Evolutionary conservation across 2,329 filamentous ascomycete genomes (phyloP).

Genomic region (Calonectria leucothoes): DNA sequence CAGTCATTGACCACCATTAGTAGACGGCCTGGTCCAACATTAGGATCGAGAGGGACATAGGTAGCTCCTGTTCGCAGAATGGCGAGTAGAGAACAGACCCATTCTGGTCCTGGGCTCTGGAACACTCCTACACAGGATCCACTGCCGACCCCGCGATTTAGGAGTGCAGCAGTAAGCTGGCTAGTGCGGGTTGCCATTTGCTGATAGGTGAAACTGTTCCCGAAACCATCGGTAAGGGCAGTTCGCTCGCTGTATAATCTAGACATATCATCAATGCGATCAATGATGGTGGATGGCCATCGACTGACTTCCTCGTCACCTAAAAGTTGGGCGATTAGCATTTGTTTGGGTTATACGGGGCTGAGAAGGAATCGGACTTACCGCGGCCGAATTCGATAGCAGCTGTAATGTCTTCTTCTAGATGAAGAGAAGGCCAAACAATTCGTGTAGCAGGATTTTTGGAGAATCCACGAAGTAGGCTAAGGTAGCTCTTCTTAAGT

Average conservation of each 20-base stretch:
- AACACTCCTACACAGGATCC: not conserved
- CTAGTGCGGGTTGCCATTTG: not conserved
- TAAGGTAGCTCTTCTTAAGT: not conserved
- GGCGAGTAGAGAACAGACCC: not conserved
- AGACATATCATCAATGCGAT: not conserved
- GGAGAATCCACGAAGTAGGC: not conserved
- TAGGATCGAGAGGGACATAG: not conserved
- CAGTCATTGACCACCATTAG: not conserved
- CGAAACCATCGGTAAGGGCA: not conserved
- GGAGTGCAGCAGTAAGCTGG: not conserved
- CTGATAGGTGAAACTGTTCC: not conserved
- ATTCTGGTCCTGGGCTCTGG: not conserved
- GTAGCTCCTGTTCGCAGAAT: not conserved
- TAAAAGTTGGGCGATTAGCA: not conserved
- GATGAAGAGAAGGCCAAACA: not conserved
- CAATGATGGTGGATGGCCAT: not conserved
- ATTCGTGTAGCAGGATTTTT: not conserved
- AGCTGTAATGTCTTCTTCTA: not conserved
- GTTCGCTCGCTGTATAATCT: not conserved
- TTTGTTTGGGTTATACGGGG: not conserved
- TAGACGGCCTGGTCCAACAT: not conserved
- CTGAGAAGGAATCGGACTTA: not conserved
- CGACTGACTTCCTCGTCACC: not conserved
- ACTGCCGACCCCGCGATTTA: not conserved
- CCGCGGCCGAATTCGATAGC: not conserved